Percentiles rank a stretch among this genome's conserved stretches.
Conservation (phyloP, 208 protist genomes). For the Crithidia mellificae region DNA sequence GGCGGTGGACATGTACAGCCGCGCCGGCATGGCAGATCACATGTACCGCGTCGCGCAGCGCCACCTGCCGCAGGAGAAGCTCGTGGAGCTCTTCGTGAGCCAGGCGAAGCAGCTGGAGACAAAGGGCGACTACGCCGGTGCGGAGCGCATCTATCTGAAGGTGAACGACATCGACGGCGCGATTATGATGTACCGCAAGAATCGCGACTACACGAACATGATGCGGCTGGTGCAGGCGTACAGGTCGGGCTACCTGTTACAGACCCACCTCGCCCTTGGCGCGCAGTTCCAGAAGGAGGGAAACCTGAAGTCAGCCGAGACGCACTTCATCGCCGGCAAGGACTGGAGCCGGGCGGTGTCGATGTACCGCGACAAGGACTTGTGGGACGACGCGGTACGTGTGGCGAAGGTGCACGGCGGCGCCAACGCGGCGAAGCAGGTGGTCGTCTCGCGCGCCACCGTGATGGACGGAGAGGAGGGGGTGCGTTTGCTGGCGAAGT, state of each 20-base stretch:
- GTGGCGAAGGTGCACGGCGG: conserved; percentile 96
- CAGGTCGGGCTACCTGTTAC: conserved; percentile 90
- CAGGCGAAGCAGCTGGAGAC: conserved; percentile 95
- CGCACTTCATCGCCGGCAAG: conserved; percentile 94
- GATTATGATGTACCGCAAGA: conserved; percentile 97
- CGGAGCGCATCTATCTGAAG: conserved; percentile 96
- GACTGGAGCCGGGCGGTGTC: conserved; percentile 96
- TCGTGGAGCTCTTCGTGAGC: conserved; percentile 90
- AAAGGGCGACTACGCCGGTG: conserved; percentile 93
- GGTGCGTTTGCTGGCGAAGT: conserved; percentile 94
- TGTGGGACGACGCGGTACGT: conserved; percentile 98
- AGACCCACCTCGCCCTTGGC: conserved; percentile 95
- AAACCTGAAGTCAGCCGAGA: conserved; percentile 93
- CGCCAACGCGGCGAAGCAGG: conserved; percentile 92
- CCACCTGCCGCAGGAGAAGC: conserved; percentile 90
- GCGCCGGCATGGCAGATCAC: conserved; percentile 90
- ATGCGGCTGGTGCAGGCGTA: conserved; percentile 93
- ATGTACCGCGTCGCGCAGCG: conserved; percentile 94
- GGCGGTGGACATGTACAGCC: conserved; percentile 97
- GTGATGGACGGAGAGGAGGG: conserved; percentile 94
- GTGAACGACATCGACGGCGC: conserved; percentile 96
- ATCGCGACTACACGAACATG: conserved; percentile 92
- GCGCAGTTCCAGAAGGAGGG: conserved; percentile 96
- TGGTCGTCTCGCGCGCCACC: conserved; percentile 92
- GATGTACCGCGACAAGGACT: conserved; percentile 96